Base-by-base conservation (phyloP, 2,329 filamentous ascomycete species). In the Escovopsis sp. region DNA sequence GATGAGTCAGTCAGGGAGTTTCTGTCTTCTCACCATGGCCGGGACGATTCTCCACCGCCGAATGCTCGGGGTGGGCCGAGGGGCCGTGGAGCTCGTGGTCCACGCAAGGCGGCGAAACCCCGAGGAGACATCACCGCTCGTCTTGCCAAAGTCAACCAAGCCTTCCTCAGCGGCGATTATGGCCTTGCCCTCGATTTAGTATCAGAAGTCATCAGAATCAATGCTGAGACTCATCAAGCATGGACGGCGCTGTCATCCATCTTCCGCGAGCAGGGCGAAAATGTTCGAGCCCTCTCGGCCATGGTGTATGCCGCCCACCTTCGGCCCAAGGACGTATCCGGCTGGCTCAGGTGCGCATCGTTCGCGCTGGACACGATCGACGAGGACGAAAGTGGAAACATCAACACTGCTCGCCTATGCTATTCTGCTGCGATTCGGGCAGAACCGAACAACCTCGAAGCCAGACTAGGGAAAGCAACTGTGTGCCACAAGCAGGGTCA, bases 51-150 rank as follows among this genome's bases (percentile, higher is more conserved):
- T 7, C 44, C 50, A 4, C 45, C 45, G 15, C 45, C 49, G 4
- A 11, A 11, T 9, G 30, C 26, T 15, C 51, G 53, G 11, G 49
- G 54, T 33, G 49, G 45, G 6, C 35, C 43, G 19, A 53, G 55
- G 26, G 55, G 53, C 15, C 53, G 53, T 42, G 54, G 63, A 26
- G 45, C 56, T 38, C 58, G 65, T 12, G 72, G 72, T 6, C 72
- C 71, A 26, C 65, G 73, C 15, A 76, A 78, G 55, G 72, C 76
- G 23, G 77, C 75, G 8, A 80, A 84, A 55, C 80, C 79, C 12
- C 75, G 79, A 37, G 76, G 72, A 35, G 79, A 86, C 50, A 84
- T 87, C 57, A 85, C 80, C 52, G 67, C 73, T 35, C 67, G 80
- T 36, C 68, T 87, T 39, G 70, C 73, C 38, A 68, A 73, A 53